A percentile compares a stretch with the other conserved stretches of the same genome.
phyloP scores from a whole-genome alignment of 331 rosid species.

The Quercus phellos region DNA sequence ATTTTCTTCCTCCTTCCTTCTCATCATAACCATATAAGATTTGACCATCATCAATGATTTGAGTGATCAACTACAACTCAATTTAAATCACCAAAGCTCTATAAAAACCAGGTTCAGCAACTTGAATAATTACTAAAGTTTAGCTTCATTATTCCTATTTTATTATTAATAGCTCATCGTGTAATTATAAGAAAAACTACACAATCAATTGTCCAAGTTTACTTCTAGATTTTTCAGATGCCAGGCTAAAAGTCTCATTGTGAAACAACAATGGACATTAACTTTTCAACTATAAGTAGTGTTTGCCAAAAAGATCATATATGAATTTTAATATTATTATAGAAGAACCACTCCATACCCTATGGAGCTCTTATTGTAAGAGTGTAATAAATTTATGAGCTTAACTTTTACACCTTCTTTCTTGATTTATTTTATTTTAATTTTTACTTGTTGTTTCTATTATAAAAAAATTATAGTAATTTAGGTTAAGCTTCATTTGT shows the following conservation, averaged over 20 bases:
- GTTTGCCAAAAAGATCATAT: background rate
- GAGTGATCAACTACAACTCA: too few species aligned
- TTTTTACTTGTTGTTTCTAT: background rate
- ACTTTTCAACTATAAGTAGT: background rate
- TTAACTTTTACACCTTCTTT: background rate
- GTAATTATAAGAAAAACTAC: background rate
- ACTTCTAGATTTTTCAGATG: background rate
- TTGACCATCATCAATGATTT: too few species aligned
- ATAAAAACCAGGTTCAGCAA: background rate
- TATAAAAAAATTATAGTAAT: background rate
- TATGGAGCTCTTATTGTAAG: background rate
- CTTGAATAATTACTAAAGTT: background rate
- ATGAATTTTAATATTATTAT: background rate
- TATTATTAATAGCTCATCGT: background rate
- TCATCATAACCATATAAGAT: too few species aligned
- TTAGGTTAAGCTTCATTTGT: background rate
- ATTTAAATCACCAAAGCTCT: too few species aligned
- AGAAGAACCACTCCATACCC: background rate
- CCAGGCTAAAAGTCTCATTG: background rate
- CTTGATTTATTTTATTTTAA: background rate
- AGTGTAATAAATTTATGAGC: background rate
- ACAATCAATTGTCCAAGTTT: background rate
- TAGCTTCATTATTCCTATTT: background rate
- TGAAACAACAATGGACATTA: background rate
- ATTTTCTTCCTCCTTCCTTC: too few species aligned